These are phyloP conservation scores for Spinellus fusiger DNA, from an alignment of 192 early-diverging fungal species.

Conservation along the genomic window DNA sequence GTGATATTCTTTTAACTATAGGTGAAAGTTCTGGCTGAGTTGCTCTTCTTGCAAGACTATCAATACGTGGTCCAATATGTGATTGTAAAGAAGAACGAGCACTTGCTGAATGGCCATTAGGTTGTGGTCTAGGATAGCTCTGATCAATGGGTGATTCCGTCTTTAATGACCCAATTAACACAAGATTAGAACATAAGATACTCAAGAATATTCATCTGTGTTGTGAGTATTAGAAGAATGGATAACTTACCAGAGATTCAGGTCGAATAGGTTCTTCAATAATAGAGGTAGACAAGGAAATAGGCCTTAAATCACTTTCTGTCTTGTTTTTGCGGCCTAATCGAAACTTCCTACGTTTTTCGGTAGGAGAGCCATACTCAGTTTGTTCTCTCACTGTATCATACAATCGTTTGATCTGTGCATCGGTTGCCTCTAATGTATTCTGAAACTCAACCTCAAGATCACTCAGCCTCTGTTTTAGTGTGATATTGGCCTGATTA, in stretches of 20 bases:
- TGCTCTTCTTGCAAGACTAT: background rate
- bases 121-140: background rate
- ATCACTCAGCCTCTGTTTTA: constrained; percentile 22
- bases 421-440: constrained; percentile 23
- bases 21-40: background rate
- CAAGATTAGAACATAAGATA: background rate
- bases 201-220: background rate
- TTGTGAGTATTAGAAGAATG: too few relatives aligned
- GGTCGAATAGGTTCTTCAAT: background rate
- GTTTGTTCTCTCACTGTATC: constrained; percentile 19
- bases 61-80: background rate
- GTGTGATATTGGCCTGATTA: constrained; percentile 21
- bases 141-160: background rate
- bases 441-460: constrained; percentile 19
- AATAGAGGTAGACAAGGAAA: background rate
- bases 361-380: constrained; percentile 21
- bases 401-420: constrained; percentile 18
- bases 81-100: background rate
- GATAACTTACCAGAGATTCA: background rate
- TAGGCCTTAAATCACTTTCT: background rate
- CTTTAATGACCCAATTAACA: background rate
- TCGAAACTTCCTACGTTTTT: constrained; percentile 9
- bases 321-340: background rate
- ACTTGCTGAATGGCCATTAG: background rate
- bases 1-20: background rate